A percentile compares a stretch with the other conserved stretches of the same genome.
phyloP scores from a whole-genome alignment of 306 rosid species.

The Inga oerstediana region DNA sequence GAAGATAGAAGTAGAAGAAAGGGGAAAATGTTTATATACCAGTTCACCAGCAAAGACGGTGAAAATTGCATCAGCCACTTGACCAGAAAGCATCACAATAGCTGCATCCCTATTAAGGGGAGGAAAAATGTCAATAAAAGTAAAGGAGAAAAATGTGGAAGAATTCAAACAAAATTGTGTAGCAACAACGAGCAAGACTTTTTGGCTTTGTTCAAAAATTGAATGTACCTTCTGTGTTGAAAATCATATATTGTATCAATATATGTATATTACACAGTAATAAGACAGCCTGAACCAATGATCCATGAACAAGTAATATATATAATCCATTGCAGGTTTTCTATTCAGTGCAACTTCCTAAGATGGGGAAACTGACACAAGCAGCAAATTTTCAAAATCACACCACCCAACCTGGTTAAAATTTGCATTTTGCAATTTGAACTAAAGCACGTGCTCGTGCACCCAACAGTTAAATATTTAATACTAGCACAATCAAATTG shows the following conservation, averaged over 20 bases:
- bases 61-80: constrained; percentile 88
- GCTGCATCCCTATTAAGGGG: constrained; percentile 73
- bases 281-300: background rate
- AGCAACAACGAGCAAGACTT: constrained; percentile 12
- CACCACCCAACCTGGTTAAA: constrained; percentile 11
- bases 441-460: background rate
- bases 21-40: constrained; percentile 49
- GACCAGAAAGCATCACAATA: constrained; percentile 94
- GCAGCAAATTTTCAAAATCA: constrained; percentile 4
- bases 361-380: constrained; percentile 21
- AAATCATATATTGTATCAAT: background rate
- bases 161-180: background rate
- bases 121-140: background rate
- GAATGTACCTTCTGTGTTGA: constrained; percentile 2
- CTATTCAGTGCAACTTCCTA: background rate
- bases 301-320: background rate
- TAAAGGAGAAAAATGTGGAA: constrained; percentile 18
- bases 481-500: background rate
- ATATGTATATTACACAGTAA: background rate
- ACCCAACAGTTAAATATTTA: constrained; percentile 1
- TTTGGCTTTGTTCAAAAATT: background rate
- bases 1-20: background rate
- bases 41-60: constrained; percentile 89
- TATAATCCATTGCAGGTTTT: background rate
- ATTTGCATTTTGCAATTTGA: constrained; percentile 6